Percentiles rank a stretch among this genome's conserved stretches.
Evolutionary conservation across 257 asterid species (phyloP).

Genomic region (Solanum rostratum): DNA sequence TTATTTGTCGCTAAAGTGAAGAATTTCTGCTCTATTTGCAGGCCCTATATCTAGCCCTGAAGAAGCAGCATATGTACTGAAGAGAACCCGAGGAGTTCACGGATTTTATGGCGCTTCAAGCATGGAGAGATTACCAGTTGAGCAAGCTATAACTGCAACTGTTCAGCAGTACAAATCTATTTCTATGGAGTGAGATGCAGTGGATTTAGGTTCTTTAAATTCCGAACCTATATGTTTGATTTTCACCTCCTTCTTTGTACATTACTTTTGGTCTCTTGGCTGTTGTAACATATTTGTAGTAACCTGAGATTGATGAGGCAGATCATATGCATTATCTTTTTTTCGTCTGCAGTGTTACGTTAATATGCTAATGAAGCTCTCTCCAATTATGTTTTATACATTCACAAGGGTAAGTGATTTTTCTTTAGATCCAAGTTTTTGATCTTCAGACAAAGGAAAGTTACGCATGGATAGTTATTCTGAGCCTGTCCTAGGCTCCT

Average conservation of each 20-base stretch:
- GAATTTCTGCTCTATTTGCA: slow-evolving; percentile 14
- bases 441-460: background rate
- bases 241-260: background rate
- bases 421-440: background rate
- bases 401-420: background rate
- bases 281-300: background rate
- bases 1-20: background rate
- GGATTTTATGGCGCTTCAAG: slow-evolving; percentile 98
- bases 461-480: slow-evolving; percentile 5
- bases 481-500: slow-evolving; percentile 22
- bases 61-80: slow-evolving; percentile 79
- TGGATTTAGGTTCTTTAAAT: background rate
- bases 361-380: background rate
- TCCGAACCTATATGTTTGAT: background rate
- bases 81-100: slow-evolving; percentile 78
- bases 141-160: slow-evolving; percentile 71
- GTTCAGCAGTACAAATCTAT: slow-evolving; percentile 76
- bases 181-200: slow-evolving; percentile 23
- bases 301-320: background rate
- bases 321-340: background rate
- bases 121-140: slow-evolving; percentile 94
- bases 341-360: background rate
- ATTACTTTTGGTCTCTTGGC: background rate
- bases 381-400: background rate
- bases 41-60: slow-evolving; percentile 79